Base-by-base conservation (phyloP, 768 basidiomycete genomes). In the Suillus bovinus region DNA sequence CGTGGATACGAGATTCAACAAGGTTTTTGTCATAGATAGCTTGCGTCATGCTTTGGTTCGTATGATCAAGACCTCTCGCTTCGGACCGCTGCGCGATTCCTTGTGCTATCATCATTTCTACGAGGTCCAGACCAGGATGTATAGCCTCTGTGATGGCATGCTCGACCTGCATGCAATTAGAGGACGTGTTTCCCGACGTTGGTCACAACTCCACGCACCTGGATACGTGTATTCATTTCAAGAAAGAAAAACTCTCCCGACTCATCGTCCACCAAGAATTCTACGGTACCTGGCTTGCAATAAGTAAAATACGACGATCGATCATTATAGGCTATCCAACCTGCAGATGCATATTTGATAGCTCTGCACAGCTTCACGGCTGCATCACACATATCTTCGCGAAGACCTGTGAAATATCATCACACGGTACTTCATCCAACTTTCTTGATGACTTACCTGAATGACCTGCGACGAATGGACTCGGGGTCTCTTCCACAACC, bases 191-290 rank as follows among this genome's bases (percentile, higher is more conserved):
- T 27, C 16, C 34, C 22, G 14, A 1, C 20, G 0, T 56, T 4
- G n/a, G 2, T 14, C 17, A 42, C 24, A 11, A 8, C 38, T 16
- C 9, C 44, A 42, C 68, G 58, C 58, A 79, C 85, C 68, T 87
- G 86, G 50, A 88, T 81, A 10, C 87, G 79, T 0, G 86, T 86
- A 64, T 91, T 90, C 83, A 90, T 85, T 70, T 91, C 88, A 14
- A 91, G 77, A 63, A 90, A 91, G 75, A 79, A 89, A 73, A 87
- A 88, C 1, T 77, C 67, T 0, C 78, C 81, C 1, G 82, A 82
- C 0, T 73, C 60, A 49, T 85, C 79, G 64, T 86, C 82, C 7
- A 87, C 84, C 6, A 89, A 76, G 69, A 86, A 90, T 68, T 91
- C 89, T 17, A 90, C 81, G 0, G 87, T 90, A 4, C 87, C 88